Base-by-base conservation (phyloP, 1,284 basidiomycete genomes). In the Pseudomicrostroma phylloplanum region DNA sequence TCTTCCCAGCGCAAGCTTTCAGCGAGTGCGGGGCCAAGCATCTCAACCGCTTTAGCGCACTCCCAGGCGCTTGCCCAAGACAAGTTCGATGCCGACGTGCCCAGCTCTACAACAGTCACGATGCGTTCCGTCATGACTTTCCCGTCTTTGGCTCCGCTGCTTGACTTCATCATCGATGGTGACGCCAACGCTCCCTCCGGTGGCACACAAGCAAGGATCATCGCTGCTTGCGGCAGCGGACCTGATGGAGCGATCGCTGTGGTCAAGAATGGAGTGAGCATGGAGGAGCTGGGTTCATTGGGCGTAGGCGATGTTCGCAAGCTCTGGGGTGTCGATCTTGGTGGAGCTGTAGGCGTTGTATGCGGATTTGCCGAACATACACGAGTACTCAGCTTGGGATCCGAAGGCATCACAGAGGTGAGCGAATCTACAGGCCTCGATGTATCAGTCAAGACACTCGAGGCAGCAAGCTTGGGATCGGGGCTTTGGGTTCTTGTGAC, bases 221-320 rank as follows among this genome's bases (percentile, higher is more conserved):
- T 97, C 2, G 89, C 92, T 0, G 92, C 91, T 67, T 94, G 92
- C 1, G 94, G 94, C 1, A 88, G 87, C 0, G 84, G 85, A 19
- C 91, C 87, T 65, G 85, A 86, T 0, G 92, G 93, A 7, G 88
- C 88, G 11, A 76, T 98, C 9, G 87, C 90, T 43, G 80, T 93
- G 26, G 85, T 97, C 9, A 84, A 90, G 62, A 91, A 87, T 65
- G 93, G 93, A 1, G 91, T 91, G 0, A 89, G 91, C 60, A 86
- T 94, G 71, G 83, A 86, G 58, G 87, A 89, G 67, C 69, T 86
- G 6, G 63, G 65, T 6, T n/a, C 26, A n/a, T 19, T 61, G 3
- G 30, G 25, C 23, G 55, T 57, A n/a, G 25, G 23, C 15, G 56
- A 51, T 11, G 19, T 58, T 23, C 23, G 59, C 19, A 12, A 49